Evolutionary conservation across 1,284 basidiomycete species (phyloP).

Genomic region (Pulveroboletus sp.): DNA sequence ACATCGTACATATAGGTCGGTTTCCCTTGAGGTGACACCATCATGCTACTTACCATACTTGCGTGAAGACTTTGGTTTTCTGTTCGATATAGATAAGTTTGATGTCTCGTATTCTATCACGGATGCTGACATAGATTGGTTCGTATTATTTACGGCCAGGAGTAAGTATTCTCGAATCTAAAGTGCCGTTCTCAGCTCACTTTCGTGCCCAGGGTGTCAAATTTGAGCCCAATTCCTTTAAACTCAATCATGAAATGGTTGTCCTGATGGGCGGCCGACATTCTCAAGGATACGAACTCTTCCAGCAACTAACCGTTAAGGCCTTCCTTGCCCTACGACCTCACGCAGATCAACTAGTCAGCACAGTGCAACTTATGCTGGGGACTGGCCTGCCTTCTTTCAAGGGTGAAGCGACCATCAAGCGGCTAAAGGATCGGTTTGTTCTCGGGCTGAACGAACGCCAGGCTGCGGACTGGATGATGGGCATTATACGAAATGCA

Average conservation of each 20-base stretch:
- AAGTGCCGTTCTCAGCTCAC: constrained; percentile 9
- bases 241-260: constrained; percentile 98
- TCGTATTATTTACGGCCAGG: constrained; percentile 54
- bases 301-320: constrained; percentile 93
- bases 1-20: constrained; percentile 91
- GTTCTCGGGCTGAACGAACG: constrained; percentile 81
- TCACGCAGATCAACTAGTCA: constrained; percentile 86
- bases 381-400: constrained; percentile 94
- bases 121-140: constrained; percentile 30
- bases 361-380: constrained; percentile 91
- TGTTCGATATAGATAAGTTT: constrained; percentile 96
- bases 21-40: constrained; percentile 8
- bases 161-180: constrained; percentile 44
- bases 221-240: constrained; percentile 97
- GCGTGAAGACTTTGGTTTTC: constrained; percentile 90
- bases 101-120: constrained; percentile 5
- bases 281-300: constrained; percentile 91
- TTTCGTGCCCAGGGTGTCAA: constrained; percentile 75
- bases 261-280: constrained; percentile 94
- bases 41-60: constrained; percentile 5
- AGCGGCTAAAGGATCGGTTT: constrained; percentile 86
- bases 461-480: constrained; percentile 92
- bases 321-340: constrained; percentile 95
- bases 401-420: constrained; percentile 93
- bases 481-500: constrained; percentile 86